phyloP scores from a whole-genome alignment of 495 filamentous ascomycete species.

The Neurospora africana region DNA sequence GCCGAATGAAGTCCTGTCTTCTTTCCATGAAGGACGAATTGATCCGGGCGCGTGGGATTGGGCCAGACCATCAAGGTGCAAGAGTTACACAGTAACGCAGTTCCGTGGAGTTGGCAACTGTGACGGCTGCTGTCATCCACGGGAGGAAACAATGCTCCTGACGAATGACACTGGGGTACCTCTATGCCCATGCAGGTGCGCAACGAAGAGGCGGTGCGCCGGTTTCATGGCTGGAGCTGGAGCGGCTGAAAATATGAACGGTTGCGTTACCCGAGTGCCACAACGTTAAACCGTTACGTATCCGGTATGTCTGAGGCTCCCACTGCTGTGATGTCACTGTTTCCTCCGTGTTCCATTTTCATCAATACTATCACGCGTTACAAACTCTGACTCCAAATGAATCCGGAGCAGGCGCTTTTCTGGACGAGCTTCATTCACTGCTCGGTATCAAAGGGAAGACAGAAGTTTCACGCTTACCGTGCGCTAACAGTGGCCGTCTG shows the following conservation, averaged over 20 bases:
- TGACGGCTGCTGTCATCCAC: background rate
- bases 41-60: background rate
- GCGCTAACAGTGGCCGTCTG: background rate
- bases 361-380: background rate
- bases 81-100: background rate
- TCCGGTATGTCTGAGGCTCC: background rate
- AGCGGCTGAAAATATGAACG: background rate
- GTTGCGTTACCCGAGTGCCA: background rate
- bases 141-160: background rate
- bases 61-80: background rate
- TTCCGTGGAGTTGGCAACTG: background rate
- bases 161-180: background rate
- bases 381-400: background rate
- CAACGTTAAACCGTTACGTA: background rate
- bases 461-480: background rate
- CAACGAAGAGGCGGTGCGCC: background rate
- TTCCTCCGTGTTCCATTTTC: background rate
- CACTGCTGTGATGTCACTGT: background rate
- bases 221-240: background rate
- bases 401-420: background rate
- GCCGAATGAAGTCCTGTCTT: background rate
- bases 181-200: background rate
- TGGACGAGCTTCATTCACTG: background rate
- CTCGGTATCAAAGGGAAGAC: background rate
- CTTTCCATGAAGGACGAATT: background rate